Conservation (phyloP, 306 rosid genomes). For the Hippophae rhamnoides region DNA sequence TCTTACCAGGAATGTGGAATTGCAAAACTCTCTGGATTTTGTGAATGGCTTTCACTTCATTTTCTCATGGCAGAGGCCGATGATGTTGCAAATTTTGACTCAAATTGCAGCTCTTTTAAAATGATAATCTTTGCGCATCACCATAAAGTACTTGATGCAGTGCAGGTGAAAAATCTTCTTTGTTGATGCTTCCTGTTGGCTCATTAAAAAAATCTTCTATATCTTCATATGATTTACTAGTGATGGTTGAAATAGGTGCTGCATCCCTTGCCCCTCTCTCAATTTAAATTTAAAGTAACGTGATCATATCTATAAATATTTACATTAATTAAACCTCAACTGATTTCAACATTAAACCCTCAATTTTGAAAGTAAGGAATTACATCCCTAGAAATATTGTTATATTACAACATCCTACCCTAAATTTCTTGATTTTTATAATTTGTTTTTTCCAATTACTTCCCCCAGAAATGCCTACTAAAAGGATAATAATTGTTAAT, state of each 20-base stretch:
- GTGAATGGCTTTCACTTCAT: slow-evolving; percentile 87
- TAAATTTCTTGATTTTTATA: no score
- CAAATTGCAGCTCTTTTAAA: slow-evolving; percentile 41
- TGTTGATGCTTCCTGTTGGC: slow-evolving; percentile 18
- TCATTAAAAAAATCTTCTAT: slow-evolving; percentile 4
- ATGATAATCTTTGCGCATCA: slow-evolving; percentile 95
- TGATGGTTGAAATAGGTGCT: neutral
- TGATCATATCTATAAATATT: no score
- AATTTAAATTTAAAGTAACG: no score
- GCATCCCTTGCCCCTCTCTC: no score
- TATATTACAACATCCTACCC: no score
- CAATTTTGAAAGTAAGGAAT: no score
- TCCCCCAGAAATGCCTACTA: no score
- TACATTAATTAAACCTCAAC: no score
- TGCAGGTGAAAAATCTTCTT: slow-evolving; percentile 50
- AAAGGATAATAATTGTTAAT: no score
- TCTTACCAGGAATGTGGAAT: slow-evolving; percentile 76
- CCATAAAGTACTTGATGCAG: slow-evolving; percentile 80
- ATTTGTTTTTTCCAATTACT: no score
- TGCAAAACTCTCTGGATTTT: slow-evolving; percentile 81
- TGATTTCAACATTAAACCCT: no score
- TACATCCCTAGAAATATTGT: no score
- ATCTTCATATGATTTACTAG: neutral
- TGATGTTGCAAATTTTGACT: slow-evolving; percentile 31
- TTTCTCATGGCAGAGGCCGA: slow-evolving; percentile 56